phyloP scores from a whole-genome alignment of 2,329 filamentous ascomycete genomes.

The Botrytis squamosa region DNA sequence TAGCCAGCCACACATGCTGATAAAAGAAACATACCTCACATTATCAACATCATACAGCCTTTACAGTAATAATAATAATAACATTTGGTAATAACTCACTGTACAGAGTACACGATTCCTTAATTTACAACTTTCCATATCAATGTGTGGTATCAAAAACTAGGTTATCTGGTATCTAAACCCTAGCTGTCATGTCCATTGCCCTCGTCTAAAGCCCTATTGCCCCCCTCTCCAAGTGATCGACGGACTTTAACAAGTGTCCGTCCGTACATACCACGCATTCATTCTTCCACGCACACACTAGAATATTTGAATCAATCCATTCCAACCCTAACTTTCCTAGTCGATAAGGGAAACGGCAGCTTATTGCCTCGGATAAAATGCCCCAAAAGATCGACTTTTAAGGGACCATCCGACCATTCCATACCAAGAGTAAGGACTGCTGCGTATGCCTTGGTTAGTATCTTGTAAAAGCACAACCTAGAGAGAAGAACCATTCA shows the following conservation, averaged over 20 bases:
- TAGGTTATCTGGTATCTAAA: neutral
- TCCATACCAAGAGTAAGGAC: neutral
- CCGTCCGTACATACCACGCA: slow-evolving; percentile 8
- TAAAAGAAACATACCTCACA: neutral
- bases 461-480: neutral
- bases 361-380: neutral
- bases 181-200: neutral
- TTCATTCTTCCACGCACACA: slow-evolving; percentile 1
- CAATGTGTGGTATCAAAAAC: neutral
- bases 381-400: neutral
- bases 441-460: neutral
- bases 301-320: neutral
- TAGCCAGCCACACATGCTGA: neutral
- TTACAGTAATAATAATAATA: neutral
- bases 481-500: neutral
- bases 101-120: neutral
- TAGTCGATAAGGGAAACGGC: neutral
- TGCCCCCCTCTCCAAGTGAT: neutral
- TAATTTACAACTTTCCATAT: neutral
- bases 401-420: neutral
- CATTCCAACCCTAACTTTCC: neutral
- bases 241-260: slow-evolving; percentile 9
- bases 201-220: slow-evolving; percentile 3
- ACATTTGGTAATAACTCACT: neutral
- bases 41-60: neutral